Evolutionary conservation across 2,329 filamentous ascomycete genomes (phyloP), one percentile per base, ranked within the genome.

Genomic region (Aspergillus ruber): DNA sequence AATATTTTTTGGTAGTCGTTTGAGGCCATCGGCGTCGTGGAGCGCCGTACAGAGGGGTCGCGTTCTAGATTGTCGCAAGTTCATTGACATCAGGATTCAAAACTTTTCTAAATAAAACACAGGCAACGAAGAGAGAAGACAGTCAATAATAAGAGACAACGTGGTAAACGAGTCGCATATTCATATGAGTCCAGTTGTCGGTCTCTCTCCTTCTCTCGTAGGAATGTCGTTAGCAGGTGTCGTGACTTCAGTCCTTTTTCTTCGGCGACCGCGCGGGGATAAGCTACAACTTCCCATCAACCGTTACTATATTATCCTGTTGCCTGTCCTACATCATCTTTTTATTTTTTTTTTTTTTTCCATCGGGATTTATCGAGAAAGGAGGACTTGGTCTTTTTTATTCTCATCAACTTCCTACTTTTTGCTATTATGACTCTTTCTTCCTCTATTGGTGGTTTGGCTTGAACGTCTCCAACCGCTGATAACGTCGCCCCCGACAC

Each of bases 261-360:
- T n/a, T 35, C 8, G 38, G 38, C 38, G 38, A 40, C 38, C 38
- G 38, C 38, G 38, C 38, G 38, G 38, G 38, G 38, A 20, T 20
- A 43, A 27, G 20, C 20, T 43, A 17, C 20, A n/a, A 13, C 25
- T 20, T 25, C 15, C 13, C 27, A 25, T 33, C 42, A 33, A 32
- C 15, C n/a, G 15, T 18, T 18, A 36, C 25, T 23, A 53, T 52
- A 50, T 55, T 55, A 58, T 58, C 53, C 54, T 59, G 56, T 58
- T 61, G 57, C 57, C 57, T 58, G 55, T 42, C 29, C 7, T 35
- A 9, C 25, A 15, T 21, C n/a, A n/a, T n/a, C n/a, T n/a, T n/a
- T n/a, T n/a, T n/a, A n/a, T n/a, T n/a, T n/a, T n/a, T n/a, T n/a
- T n/a, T n/a, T n/a, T 33, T 44, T 29, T 29, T 29, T n/a, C 33